Evolutionary conservation across 164 flowering plant genomes (phyloP).

Genomic region (Vitis labrusca): DNA sequence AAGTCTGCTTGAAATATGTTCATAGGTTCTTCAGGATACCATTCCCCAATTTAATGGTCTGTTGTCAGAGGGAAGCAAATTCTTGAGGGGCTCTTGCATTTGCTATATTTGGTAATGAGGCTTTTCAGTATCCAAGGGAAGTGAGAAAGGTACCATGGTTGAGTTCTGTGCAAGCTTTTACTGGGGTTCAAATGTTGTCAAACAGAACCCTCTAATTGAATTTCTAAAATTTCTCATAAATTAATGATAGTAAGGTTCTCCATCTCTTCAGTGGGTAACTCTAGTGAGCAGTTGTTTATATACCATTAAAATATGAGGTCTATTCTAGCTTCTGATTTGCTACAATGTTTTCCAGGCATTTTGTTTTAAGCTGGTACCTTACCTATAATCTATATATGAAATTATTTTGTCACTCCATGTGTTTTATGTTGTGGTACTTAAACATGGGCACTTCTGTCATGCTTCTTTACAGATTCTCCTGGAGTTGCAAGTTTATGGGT

Average conservation of each 20-base stretch:
- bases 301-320: background rate
- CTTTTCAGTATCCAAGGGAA: too few relatives aligned
- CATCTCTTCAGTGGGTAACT: background rate
- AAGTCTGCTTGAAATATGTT: too few relatives aligned
- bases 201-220: background rate
- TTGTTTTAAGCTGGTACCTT: background rate
- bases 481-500: conserved; percentile 89
- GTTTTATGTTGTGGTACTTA: too few relatives aligned
- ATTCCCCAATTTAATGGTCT: too few relatives aligned
- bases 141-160: too few relatives aligned
- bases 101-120: too few relatives aligned
- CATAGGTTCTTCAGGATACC: too few relatives aligned
- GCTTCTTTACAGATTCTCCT: conserved; percentile 55
- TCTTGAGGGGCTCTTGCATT: too few relatives aligned
- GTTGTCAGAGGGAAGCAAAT: too few relatives aligned
- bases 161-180: too few relatives aligned
- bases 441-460: background rate
- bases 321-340: background rate
- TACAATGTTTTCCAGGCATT: background rate
- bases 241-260: background rate
- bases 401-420: too few relatives aligned
- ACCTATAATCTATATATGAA: too few relatives aligned
- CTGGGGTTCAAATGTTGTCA: background rate
- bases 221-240: background rate
- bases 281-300: background rate